Base-by-base conservation (phyloP, 1,284 basidiomycete species). In the Moniliophthora roreri region DNA sequence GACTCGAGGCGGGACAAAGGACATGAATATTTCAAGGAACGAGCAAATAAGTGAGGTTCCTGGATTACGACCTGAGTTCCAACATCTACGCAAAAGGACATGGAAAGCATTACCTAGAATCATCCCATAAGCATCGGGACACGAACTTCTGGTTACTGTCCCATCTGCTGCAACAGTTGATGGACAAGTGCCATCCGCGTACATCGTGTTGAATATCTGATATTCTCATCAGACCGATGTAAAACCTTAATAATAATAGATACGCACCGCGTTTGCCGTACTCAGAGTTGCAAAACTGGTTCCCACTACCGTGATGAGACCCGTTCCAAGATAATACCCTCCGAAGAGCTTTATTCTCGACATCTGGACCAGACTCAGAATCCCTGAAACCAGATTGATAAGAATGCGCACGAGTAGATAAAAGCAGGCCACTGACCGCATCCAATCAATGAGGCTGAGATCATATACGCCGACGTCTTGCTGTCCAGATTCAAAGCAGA, bases 241-340 rank as follows among this genome's bases (percentile, higher is more conserved):
- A 6, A 4, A 13, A 32, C 3, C 4, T 32, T 23, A 20, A 13
- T 16, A 16, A n/a, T n/a, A n/a, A 34, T 18, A 18, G 3, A 2
- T 2, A 72, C 80, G 9, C 60, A 88, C 85, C 0, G 85, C 76
- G 58, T 81, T 80, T 1, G 87, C 89, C 1, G 89, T 91, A 42
- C 84, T 86, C 13, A 94, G 73, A 0, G 89, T 92, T 6, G 91
- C 80, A 63, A 94, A 94, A 62, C 85, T 88, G 0, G 91, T 94
- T 8, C 91, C 91, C n/a, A 93, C 90, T 1, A 94, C 90, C 4
- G 84, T 85, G 50, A 94, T 76, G 18, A 94, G 68, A 0, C 93
- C 92, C 6, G 89, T 91, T 3, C 89, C 89, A 34, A 91, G 74
- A 58, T 85, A 84, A 58, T 87, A 85, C 4, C 79, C 73, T 20